Evolutionary conservation across 1,284 basidiomycete species (phyloP).

Genomic region (Inonotus hispidus): DNA sequence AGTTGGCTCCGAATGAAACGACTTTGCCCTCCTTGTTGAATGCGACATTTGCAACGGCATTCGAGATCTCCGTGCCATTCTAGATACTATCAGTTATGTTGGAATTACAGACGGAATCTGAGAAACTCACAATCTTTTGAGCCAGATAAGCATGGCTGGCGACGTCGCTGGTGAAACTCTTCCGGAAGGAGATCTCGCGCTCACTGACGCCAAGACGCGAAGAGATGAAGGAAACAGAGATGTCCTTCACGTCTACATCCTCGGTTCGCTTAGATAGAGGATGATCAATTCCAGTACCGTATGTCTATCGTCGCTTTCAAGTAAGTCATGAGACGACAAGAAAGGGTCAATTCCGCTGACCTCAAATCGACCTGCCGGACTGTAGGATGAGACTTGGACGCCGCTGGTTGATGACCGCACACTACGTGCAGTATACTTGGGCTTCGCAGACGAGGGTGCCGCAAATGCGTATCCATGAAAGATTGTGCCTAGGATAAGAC

Average conservation of each 20-base stretch:
- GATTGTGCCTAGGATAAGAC: neutral
- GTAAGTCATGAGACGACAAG: neutral
- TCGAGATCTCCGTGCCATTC: slow-evolving; percentile 42
- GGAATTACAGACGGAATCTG: neutral
- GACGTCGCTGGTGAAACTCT: slow-evolving; percentile 30
- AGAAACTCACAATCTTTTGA: slow-evolving; percentile 36
- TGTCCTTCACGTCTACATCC: slow-evolving; percentile 26
- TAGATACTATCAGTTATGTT: slow-evolving; percentile 17
- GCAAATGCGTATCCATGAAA: neutral
- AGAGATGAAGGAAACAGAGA: slow-evolving; percentile 32
- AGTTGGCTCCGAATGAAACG: slow-evolving; percentile 45
- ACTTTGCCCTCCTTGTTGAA: slow-evolving; percentile 34
- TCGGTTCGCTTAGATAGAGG: slow-evolving; percentile 30
- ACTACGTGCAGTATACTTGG: neutral
- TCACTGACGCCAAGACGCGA: slow-evolving; percentile 29
- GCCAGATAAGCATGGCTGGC: slow-evolving; percentile 35
- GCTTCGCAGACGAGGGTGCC: neutral
- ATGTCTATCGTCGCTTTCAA: neutral
- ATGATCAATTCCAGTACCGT: slow-evolving; percentile 27
- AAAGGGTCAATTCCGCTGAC: neutral
- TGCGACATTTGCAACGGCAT: slow-evolving; percentile 45
- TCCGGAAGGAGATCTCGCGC: slow-evolving; percentile 29
- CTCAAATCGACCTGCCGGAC: neutral
- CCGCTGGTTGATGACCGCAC: neutral
- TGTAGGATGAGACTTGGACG: neutral